phyloP scores from a whole-genome alignment of 257 asterid species.

The Solanum chilense region DNA sequence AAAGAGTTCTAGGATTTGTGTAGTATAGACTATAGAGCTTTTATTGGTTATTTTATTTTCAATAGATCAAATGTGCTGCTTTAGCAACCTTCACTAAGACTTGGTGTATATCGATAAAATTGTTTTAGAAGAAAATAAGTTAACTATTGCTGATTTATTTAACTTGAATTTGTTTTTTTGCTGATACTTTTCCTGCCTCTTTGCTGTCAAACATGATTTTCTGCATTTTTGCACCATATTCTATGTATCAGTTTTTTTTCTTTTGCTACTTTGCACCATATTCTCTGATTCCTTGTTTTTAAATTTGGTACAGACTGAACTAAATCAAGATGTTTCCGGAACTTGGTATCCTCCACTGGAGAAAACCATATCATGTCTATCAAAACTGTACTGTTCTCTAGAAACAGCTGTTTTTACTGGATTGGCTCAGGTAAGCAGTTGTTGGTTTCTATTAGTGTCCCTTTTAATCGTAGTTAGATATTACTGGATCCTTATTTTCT shows the following conservation, averaged over 20 bases:
- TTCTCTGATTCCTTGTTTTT: not conserved
- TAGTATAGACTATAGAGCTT: not conserved
- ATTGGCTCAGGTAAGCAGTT: slow-evolving; percentile 74
- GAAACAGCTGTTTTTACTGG: slow-evolving; percentile 93
- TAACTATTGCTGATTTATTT: not conserved
- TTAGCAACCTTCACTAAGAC: not conserved
- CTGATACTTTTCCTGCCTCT: not conserved
- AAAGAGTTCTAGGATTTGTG: not conserved
- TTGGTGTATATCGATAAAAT: not conserved
- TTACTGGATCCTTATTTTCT: slow-evolving; percentile 3
- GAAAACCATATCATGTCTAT: slow-evolving; percentile 89
- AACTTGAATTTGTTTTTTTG: not conserved
- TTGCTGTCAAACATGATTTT: not conserved
- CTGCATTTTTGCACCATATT: not conserved
- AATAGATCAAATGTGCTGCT: not conserved
- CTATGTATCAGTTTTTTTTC: not conserved
- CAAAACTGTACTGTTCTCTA: slow-evolving; percentile 80
- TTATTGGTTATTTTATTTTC: not conserved
- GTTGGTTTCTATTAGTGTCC: slow-evolving; percentile 5
- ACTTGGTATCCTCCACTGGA: slow-evolving; percentile 98
- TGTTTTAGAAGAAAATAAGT: not conserved
- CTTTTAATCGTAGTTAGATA: not conserved
- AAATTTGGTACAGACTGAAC: slow-evolving; percentile 45
- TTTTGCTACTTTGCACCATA: not conserved
- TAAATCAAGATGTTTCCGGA: slow-evolving; percentile 53